These are phyloP conservation scores for Annulohypoxylon truncatum DNA, from an alignment of 2,329 filamentous ascomycete genomes.

Conservation along the genomic window DNA sequence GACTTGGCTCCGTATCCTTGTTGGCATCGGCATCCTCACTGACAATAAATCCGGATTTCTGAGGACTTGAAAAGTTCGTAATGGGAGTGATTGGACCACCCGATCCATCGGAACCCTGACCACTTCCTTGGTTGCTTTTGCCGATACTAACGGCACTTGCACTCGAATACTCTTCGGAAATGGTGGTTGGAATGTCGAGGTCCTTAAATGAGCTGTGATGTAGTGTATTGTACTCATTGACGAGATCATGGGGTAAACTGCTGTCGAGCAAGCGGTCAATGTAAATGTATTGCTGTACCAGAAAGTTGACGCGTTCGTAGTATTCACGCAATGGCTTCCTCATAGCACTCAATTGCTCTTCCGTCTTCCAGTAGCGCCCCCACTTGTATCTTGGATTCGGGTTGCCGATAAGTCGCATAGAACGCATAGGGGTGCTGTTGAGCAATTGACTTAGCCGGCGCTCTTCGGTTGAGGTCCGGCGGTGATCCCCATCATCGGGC, in stretches of 20 bases:
- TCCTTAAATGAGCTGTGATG: conserved; percentile 65
- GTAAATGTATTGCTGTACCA: conserved; percentile 92
- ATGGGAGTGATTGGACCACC: conserved; percentile 12
- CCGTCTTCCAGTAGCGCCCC: conserved; percentile 86
- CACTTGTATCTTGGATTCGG: conserved; percentile 88
- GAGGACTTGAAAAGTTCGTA: conserved; percentile 20
- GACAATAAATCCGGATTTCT: neutral
- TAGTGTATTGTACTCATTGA: conserved; percentile 86
- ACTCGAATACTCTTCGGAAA: conserved; percentile 72
- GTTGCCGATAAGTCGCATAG: conserved; percentile 88
- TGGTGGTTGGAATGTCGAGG: conserved; percentile 76
- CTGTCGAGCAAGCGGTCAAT: conserved; percentile 93
- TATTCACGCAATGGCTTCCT: conserved; percentile 82
- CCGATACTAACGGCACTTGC: conserved; percentile 46
- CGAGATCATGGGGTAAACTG: conserved; percentile 88
- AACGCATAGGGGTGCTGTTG: conserved; percentile 78
- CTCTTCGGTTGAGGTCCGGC: conserved; percentile 63
- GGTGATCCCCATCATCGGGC: conserved; percentile 58
- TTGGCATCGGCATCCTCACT: conserved; percentile 8
- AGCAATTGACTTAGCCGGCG: conserved; percentile 69
- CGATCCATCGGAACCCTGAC: neutral
- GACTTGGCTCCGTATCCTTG: conserved; percentile 13
- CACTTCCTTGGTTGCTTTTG: conserved; percentile 15
- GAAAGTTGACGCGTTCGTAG: conserved; percentile 88
- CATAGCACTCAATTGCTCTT: conserved; percentile 78